A percentile compares a stretch with the other conserved stretches of the same genome.
These are phyloP conservation scores for Populus hybrid DNA, from an alignment of 441 rosid genomes.

Conservation along the genomic window DNA sequence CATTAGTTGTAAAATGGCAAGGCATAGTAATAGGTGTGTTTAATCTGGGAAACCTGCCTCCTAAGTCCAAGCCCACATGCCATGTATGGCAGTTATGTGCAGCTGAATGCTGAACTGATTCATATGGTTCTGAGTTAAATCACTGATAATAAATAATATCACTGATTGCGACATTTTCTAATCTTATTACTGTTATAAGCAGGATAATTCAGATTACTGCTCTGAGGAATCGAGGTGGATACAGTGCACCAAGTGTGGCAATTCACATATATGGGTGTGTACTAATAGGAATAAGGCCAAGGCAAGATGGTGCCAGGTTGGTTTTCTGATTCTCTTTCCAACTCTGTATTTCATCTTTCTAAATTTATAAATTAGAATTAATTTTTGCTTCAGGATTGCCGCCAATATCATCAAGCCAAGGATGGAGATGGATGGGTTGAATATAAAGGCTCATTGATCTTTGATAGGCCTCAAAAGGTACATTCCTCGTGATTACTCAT, in stretches of 20 bases:
- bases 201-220: conserved; percentile 60
- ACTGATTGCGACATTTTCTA: neutral
- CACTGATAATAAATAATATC: neutral
- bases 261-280: conserved; percentile 96
- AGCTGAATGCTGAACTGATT: neutral
- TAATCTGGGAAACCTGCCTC: neutral
- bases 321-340: conserved; percentile 14
- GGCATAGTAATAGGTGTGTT: neutral
- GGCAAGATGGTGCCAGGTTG: conserved; percentile 99
- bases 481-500: neutral
- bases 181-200: conserved; percentile 22
- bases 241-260: conserved; percentile 91
- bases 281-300: conserved; percentile 79
- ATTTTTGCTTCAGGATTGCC: conserved; percentile 64
- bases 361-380: neutral
- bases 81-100: conserved; percentile 2
- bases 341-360: neutral
- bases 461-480: conserved; percentile 80
- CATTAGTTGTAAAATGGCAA: conserved; percentile 1
- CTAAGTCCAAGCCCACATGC: neutral
- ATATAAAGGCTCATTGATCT: conserved; percentile 84
- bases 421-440: conserved; percentile 99
- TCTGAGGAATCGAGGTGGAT: conserved; percentile 95
- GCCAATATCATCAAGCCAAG: conserved; percentile 95
- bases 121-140: conserved; percentile 2